A percentile compares a stretch with the other conserved stretches of the same genome.
These are phyloP conservation scores for Crithidia mellificae DNA, from an alignment of 208 protist genomes.

Conservation along the genomic window DNA sequence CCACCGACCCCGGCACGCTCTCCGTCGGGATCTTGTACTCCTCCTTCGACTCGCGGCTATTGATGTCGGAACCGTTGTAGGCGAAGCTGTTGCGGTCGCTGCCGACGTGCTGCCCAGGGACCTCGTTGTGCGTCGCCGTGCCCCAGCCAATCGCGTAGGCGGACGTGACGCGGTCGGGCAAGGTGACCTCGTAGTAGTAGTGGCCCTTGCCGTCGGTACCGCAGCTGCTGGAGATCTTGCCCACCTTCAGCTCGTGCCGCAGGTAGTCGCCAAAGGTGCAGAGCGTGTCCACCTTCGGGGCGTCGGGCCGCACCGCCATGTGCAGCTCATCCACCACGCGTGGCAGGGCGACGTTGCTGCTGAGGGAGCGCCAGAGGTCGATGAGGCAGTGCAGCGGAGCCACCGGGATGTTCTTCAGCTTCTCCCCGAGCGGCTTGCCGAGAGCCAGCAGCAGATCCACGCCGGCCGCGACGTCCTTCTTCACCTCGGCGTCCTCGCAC, in stretches of 20 bases:
- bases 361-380: constrained; percentile 68
- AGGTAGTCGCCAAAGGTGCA: constrained; percentile 85
- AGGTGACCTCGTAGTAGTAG: constrained; percentile 86
- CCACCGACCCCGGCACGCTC: constrained; percentile 49
- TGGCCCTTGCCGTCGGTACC: constrained; percentile 40
- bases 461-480: constrained; percentile 75
- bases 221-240: constrained; percentile 81
- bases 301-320: constrained; percentile 19
- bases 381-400: constrained; percentile 79
- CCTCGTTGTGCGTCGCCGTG: constrained; percentile 71
- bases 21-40: constrained; percentile 79
- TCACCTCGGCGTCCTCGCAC: constrained; percentile 39
- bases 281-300: constrained; percentile 39
- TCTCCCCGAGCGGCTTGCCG: constrained; percentile 34
- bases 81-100: constrained; percentile 86
- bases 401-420: constrained; percentile 64
- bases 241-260: constrained; percentile 74
- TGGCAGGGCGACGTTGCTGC: constrained; percentile 52
- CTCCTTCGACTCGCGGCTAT: constrained; percentile 64
- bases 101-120: constrained; percentile 86
- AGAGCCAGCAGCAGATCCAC: constrained; percentile 79
- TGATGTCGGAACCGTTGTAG: constrained; percentile 80
- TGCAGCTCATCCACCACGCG: constrained; percentile 62
- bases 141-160: constrained; percentile 90
- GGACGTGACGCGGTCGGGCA: constrained; percentile 69